Percentiles rank a stretch among this genome's conserved stretches.
phyloP scores from a whole-genome alignment of 345 rosid genomes.

The Boechera retrofracta region DNA sequence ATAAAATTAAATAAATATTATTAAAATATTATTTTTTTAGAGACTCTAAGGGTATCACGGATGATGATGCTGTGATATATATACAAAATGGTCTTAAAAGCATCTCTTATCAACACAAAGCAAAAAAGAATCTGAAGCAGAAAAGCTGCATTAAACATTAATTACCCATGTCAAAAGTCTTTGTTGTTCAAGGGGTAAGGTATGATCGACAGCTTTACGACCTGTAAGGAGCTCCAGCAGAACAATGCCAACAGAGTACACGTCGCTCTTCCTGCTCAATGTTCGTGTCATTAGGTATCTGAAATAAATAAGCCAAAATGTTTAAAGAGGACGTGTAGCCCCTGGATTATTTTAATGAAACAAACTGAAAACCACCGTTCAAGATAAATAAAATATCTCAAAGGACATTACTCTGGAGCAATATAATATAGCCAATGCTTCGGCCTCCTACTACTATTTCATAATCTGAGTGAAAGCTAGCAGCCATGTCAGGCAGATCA shows the following conservation, averaged over 20 bases:
- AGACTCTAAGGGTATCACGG: no score
- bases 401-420: slow-evolving; percentile 82
- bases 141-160: background rate
- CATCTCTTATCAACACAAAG: background rate
- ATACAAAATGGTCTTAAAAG: background rate
- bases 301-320: slow-evolving; percentile 27
- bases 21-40: no score
- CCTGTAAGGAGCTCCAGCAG: slow-evolving; percentile 80
- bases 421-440: slow-evolving; percentile 66
- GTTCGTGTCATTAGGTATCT: slow-evolving; percentile 77
- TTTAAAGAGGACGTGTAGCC: slow-evolving; percentile 1
- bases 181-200: slow-evolving; percentile 73
- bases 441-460: slow-evolving; percentile 53
- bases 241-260: slow-evolving; percentile 76
- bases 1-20: no score
- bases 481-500: slow-evolving; percentile 81
- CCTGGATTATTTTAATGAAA: no score
- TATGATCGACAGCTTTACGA: slow-evolving; percentile 74
- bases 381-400: background rate
- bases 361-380: background rate
- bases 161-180: slow-evolving; percentile 77
- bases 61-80: no score
- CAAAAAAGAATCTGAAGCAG: background rate
- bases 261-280: slow-evolving; percentile 73
- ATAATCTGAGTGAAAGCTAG: slow-evolving; percentile 59